These are phyloP conservation scores for Populus alba DNA, from an alignment of 345 rosid species.

Conservation along the genomic window DNA sequence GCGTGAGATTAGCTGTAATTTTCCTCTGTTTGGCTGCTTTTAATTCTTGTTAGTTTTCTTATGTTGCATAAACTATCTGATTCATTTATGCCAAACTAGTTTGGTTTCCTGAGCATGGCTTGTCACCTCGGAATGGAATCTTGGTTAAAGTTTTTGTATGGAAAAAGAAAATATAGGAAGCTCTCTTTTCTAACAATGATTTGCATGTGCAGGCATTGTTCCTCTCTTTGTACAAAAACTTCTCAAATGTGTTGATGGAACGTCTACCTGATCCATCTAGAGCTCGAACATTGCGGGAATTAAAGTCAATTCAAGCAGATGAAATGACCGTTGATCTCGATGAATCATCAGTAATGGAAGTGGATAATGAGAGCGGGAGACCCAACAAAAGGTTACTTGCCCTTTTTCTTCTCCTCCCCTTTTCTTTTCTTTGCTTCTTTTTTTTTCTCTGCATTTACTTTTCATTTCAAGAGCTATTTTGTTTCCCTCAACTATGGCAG, in stretches of 20 bases:
- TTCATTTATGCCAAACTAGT: too few species aligned
- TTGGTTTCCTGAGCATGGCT: too few species aligned
- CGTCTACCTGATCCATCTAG: conserved; percentile 75
- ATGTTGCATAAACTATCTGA: too few species aligned
- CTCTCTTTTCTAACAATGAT: conserved; percentile 12
- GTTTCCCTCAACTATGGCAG: conserved; percentile 30
- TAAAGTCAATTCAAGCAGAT: conserved; percentile 53
- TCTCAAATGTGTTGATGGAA: conserved; percentile 65
- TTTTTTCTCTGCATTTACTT: background rate
- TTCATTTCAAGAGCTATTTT: background rate
- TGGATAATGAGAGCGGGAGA: conserved; percentile 65
- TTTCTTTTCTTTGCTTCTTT: background rate
- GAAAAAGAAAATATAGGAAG: too few species aligned
- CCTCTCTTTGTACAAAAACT: conserved; percentile 58
- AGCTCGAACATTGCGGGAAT: conserved; percentile 51
- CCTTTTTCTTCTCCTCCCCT: background rate
- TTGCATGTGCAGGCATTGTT: conserved; percentile 53
- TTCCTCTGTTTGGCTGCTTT: background rate
- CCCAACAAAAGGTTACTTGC: conserved; percentile 39
- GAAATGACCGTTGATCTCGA: conserved; percentile 55
- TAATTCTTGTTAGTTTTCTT: too few species aligned
- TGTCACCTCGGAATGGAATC: too few species aligned
- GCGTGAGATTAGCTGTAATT: background rate
- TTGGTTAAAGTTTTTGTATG: too few species aligned
- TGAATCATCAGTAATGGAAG: conserved; percentile 69